Conservation (phyloP, 1,284 basidiomycete species). For the Tetrapyrgos nigripes region DNA sequence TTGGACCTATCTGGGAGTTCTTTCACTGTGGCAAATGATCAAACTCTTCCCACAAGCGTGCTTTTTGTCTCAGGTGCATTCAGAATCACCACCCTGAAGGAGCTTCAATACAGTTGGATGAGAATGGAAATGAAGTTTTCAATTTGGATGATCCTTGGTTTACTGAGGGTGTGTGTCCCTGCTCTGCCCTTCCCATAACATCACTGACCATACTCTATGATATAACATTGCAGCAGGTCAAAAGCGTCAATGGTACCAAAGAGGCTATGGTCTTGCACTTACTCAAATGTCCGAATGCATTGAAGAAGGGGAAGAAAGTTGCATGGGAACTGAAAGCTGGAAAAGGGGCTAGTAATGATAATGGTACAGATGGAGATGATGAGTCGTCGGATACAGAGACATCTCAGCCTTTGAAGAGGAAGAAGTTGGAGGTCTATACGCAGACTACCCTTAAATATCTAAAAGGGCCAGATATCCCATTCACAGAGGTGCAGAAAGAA, state of each 20-base stretch:
- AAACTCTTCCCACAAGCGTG: too few species aligned
- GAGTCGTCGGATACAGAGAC: neutral
- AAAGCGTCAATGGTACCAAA: neutral
- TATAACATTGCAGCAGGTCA: neutral
- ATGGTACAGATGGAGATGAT: constrained; percentile 2
- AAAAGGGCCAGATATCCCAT: constrained; percentile 4
- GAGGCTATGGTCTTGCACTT: neutral
- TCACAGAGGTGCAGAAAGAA: constrained; percentile 2
- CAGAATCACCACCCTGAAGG: too few species aligned
- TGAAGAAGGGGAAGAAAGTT: neutral
- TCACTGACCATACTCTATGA: neutral
- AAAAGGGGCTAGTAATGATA: neutral
- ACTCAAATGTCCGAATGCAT: neutral
- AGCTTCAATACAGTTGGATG: too few species aligned
- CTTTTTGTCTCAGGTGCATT: too few species aligned
- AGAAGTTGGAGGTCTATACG: constrained; percentile 3
- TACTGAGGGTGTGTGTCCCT: too few species aligned
- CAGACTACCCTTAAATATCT: constrained; percentile 9
- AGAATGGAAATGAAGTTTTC: too few species aligned
- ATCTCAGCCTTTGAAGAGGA: neutral
- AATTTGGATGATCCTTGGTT: too few species aligned
- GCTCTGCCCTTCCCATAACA: too few species aligned
- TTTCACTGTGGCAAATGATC: too few species aligned
- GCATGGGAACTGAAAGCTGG: neutral
- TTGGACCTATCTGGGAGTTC: too few species aligned